A percentile compares a stretch with the other conserved stretches of the same genome.
These are phyloP conservation scores for Rhynchospora tenuis DNA, from an alignment of 176 grass and related monocot genomes.

Conservation along the genomic window DNA sequence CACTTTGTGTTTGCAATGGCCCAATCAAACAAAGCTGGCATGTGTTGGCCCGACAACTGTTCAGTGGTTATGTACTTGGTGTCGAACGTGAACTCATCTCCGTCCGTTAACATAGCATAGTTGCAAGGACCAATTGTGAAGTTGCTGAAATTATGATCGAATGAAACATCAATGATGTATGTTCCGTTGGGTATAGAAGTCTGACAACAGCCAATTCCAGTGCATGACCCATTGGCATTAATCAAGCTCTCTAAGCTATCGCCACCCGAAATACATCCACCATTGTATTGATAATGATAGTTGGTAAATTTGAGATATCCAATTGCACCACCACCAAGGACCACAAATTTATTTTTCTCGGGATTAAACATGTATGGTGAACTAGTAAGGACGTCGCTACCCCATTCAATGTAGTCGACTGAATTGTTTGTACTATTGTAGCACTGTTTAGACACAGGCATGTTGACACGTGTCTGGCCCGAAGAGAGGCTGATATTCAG, in stretches of 20 bases:
- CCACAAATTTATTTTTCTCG: not conserved
- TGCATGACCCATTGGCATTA: slow-evolving; percentile 1
- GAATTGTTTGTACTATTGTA: not conserved
- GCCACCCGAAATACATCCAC: not conserved
- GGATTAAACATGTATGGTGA: not conserved
- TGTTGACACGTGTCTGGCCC: not conserved
- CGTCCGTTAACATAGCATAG: slow-evolving; percentile 20
- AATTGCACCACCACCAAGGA: not conserved
- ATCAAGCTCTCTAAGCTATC: not conserved
- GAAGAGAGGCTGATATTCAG: not conserved
- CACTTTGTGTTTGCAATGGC: not conserved
- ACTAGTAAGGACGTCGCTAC: too few relatives aligned
- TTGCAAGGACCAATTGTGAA: not conserved
- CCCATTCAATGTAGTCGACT: not conserved
- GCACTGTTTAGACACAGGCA: not conserved
- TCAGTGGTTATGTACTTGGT: not conserved
- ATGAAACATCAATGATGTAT: not conserved
- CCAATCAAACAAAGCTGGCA: slow-evolving; percentile 14
- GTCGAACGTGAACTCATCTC: not conserved
- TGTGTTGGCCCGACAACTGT: not conserved
- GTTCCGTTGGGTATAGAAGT: slow-evolving; percentile 12
- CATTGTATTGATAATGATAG: not conserved
- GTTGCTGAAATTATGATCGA: not conserved
- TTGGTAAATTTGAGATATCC: not conserved
- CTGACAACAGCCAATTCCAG: slow-evolving; percentile 31